These are phyloP conservation scores for Curvularia hawaiiensis DNA, from an alignment of 2,329 filamentous ascomycete genomes.

Conservation along the genomic window DNA sequence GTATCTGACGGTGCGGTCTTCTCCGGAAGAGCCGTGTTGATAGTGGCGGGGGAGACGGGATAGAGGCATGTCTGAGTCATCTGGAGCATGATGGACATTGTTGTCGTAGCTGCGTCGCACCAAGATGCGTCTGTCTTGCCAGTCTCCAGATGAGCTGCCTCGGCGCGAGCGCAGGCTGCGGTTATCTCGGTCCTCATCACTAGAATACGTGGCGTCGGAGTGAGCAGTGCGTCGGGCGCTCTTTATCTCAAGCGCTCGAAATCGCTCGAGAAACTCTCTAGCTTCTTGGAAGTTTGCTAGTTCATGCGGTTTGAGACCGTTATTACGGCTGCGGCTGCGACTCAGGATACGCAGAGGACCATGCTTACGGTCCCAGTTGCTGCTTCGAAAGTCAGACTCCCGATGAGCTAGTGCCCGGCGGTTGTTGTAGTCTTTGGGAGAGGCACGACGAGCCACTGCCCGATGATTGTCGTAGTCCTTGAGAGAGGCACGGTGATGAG, in stretches of 20 bases:
- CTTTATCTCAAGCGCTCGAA: conserved; percentile 2
- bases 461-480: neutral
- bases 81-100: neutral
- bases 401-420: neutral
- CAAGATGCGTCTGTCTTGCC: neutral
- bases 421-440: neutral
- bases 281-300: neutral
- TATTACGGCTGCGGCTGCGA: neutral
- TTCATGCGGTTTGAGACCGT: neutral
- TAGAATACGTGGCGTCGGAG: neutral
- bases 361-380: conserved; percentile 1
- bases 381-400: neutral
- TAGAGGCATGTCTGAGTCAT: neutral
- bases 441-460: neutral
- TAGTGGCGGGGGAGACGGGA: neutral
- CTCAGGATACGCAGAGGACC: neutral
- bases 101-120: neutral
- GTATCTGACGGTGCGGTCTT: neutral
- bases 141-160: neutral
- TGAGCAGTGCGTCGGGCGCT: neutral
- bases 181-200: neutral
- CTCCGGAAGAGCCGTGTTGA: neutral
- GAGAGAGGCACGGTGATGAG: neutral
- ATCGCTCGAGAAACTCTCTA: neutral
- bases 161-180: neutral